These are phyloP conservation scores for Hypoxylon sp. DNA, from an alignment of 2,329 filamentous ascomycete genomes.

Conservation along the genomic window DNA sequence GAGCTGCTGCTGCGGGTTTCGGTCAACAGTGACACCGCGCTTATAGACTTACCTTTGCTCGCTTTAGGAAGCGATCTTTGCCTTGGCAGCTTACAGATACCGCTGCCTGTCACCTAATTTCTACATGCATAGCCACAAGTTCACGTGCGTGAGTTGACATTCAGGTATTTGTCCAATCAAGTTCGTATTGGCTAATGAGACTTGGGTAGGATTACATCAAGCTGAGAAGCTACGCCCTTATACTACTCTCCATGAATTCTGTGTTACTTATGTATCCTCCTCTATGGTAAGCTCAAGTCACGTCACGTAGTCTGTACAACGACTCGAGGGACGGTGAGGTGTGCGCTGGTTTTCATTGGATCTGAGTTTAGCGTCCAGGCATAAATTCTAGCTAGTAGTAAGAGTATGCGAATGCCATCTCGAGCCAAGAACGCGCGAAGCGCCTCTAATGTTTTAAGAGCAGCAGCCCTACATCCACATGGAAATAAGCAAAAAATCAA, in stretches of 20 bases:
- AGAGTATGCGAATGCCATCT: background rate
- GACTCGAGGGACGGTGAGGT: background rate
- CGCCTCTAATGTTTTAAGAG: background rate
- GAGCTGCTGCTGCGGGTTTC: constrained; percentile 8
- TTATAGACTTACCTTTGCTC: background rate
- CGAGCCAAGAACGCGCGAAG: background rate
- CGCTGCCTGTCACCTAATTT: background rate
- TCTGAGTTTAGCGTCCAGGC: background rate
- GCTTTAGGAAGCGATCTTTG: background rate
- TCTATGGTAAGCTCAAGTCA: background rate
- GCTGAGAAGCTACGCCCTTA: background rate
- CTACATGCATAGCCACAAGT: background rate
- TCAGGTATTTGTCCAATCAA: background rate
- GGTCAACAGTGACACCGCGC: constrained; percentile 1
- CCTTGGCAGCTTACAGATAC: constrained; percentile 22
- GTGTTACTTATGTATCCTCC: background rate
- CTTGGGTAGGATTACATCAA: background rate
- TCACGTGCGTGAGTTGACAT: background rate
- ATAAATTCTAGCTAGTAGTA: background rate
- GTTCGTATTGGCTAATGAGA: background rate
- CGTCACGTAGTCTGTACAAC: background rate
- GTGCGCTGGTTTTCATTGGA: constrained; percentile 3
- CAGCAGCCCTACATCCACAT: background rate
- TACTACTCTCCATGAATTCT: background rate
- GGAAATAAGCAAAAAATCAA: background rate